Conservation (phyloP, 2,329 filamentous ascomycete species). For the Fusarium subtropicale region DNA sequence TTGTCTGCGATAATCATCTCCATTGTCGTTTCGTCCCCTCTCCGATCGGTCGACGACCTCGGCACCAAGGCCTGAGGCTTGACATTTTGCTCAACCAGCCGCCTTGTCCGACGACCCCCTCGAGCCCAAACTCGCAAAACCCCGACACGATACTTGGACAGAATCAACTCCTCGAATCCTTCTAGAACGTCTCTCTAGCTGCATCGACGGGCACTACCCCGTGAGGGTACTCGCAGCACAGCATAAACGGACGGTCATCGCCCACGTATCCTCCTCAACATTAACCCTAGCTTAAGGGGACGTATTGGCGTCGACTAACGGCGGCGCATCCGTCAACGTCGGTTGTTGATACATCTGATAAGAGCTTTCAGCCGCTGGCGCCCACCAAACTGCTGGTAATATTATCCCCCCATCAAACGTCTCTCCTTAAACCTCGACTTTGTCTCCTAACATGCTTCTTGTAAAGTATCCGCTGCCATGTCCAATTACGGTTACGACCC, state of each 20-base stretch:
- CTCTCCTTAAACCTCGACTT: background rate
- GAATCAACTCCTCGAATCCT: conserved; percentile 31
- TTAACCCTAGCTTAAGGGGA: conserved; percentile 39
- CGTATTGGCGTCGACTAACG: conserved; percentile 49
- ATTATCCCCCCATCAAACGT: conserved; percentile 12
- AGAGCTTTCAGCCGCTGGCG: conserved; percentile 43
- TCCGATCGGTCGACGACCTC: conserved; percentile 34
- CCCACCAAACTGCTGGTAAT: conserved; percentile 40
- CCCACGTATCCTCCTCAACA: conserved; percentile 30
- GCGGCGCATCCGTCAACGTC: conserved; percentile 51
- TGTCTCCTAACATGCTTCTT: conserved; percentile 27
- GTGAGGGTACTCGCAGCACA: conserved; percentile 31
- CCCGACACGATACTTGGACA: conserved; percentile 39
- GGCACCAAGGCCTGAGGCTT: conserved; percentile 33
- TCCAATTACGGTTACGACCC: conserved; percentile 69
- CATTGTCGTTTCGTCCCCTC: conserved; percentile 25
- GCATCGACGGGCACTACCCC: conserved; percentile 30
- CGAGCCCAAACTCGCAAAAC: conserved; percentile 41
- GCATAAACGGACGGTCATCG: conserved; percentile 22
- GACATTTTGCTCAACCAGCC: conserved; percentile 31
- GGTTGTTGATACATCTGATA: conserved; percentile 44
- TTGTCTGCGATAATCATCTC: conserved; percentile 29
- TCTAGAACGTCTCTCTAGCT: conserved; percentile 15
- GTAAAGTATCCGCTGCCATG: conserved; percentile 56
- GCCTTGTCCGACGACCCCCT: conserved; percentile 33